Evolutionary conservation across 768 basidiomycete genomes (phyloP).

Genomic region (Kwoniella sp.): DNA sequence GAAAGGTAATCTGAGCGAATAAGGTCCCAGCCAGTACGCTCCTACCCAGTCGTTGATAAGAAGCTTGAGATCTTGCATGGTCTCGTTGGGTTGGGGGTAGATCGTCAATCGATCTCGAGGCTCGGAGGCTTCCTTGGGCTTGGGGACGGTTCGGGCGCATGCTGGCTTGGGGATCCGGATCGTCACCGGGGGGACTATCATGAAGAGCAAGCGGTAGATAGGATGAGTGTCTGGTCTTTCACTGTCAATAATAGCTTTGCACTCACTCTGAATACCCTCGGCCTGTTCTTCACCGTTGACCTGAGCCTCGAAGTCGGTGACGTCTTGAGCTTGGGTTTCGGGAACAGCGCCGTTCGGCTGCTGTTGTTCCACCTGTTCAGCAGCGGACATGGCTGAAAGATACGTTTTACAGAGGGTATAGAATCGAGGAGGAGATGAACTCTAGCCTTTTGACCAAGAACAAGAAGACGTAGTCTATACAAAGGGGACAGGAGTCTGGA

Average conservation of each 20-base stretch:
- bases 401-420: slow-evolving; percentile 2
- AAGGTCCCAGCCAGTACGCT: slow-evolving; percentile 60
- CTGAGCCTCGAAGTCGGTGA: slow-evolving; percentile 14
- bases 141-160: slow-evolving; percentile 46
- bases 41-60: slow-evolving; percentile 57
- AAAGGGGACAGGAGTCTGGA: not conserved
- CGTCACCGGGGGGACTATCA: slow-evolving; percentile 45
- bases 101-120: slow-evolving; percentile 36
- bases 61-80: slow-evolving; percentile 56
- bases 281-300: slow-evolving; percentile 19
- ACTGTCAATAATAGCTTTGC: not conserved
- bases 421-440: not conserved
- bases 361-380: slow-evolving; percentile 16
- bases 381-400: slow-evolving; percentile 2
- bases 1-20: slow-evolving; percentile 53
- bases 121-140: slow-evolving; percentile 20
- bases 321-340: slow-evolving; percentile 3
- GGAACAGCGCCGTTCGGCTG: slow-evolving; percentile 7
- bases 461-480: slow-evolving; percentile 5
- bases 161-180: slow-evolving; percentile 48
- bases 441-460: not conserved
- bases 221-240: not conserved
- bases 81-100: slow-evolving; percentile 53
- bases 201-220: not conserved
- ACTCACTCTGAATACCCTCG: slow-evolving; percentile 3